phyloP scores from a whole-genome alignment of 2,329 filamentous ascomycete species.

The Fusarium illudens region DNA sequence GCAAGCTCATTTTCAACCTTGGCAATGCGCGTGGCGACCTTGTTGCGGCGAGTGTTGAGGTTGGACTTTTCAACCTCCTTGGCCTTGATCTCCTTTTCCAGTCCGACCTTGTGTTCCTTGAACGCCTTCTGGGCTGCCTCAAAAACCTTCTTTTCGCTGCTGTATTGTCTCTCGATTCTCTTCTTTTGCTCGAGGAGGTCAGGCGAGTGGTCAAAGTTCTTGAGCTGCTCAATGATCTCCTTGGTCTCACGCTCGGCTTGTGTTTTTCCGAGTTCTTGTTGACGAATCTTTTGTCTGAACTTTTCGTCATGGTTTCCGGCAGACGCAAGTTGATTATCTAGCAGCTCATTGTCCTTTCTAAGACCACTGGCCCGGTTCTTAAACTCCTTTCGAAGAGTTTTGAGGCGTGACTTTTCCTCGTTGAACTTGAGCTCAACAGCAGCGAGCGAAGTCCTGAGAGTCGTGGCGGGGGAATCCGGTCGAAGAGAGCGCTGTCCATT shows the following conservation, averaged over 20 bases:
- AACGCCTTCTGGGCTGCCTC: slow-evolving; percentile 64
- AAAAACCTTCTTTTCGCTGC: slow-evolving; percentile 66
- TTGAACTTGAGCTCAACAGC: slow-evolving; percentile 74
- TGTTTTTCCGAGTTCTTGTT: slow-evolving; percentile 77
- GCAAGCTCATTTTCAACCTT: slow-evolving; percentile 78
- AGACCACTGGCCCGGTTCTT: slow-evolving; percentile 72
- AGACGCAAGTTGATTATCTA: slow-evolving; percentile 71
- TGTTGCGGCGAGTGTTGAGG: slow-evolving; percentile 74
- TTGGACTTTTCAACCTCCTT: slow-evolving; percentile 71
- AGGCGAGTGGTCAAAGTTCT: slow-evolving; percentile 70
- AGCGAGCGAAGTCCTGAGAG: slow-evolving; percentile 78
- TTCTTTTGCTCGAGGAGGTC: slow-evolving; percentile 68
- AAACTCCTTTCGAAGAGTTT: slow-evolving; percentile 77
- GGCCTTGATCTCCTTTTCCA: slow-evolving; percentile 69
- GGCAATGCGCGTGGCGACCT: slow-evolving; percentile 73
- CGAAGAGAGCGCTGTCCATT: slow-evolving; percentile 68
- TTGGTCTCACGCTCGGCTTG: slow-evolving; percentile 67
- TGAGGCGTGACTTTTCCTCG: slow-evolving; percentile 74
- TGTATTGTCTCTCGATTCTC: slow-evolving; percentile 61
- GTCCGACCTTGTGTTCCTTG: slow-evolving; percentile 65
- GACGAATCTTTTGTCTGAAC: slow-evolving; percentile 76
- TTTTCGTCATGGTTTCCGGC: slow-evolving; percentile 79
- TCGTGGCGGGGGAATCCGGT: slow-evolving; percentile 79
- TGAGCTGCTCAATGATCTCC: slow-evolving; percentile 66
- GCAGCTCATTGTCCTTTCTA: slow-evolving; percentile 77